Base-by-base conservation (phyloP, 176 grass and related monocot species). In the Paspalum notatum region DNA sequence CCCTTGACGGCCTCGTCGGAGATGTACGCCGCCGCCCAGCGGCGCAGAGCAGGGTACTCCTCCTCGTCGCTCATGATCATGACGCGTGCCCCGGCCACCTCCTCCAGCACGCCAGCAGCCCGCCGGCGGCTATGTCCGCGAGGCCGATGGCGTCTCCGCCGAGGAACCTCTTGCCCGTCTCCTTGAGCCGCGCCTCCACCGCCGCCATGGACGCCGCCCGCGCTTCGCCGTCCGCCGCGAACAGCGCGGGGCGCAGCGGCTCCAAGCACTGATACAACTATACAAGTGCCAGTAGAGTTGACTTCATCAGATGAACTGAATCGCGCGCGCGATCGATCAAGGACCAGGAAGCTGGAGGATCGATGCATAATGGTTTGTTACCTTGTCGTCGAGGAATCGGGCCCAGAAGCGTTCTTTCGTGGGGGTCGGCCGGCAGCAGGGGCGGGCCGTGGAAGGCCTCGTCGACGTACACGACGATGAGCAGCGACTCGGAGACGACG, bases 401-500 rank as follows among this genome's bases (percentile, higher is more conserved):
- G 72, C 26, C 86, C 86, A 92, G 73, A 92, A 89, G 2, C 86
- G 83, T 83, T 0, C 83, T 12, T 0, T 60, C 82, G 6, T 86
- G 65, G 0, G 86, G 86, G n/a, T 92, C 79, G 2, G 25, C 0
- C 0, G 86, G 83, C 0, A 86, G 54, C 4, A 92, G 12, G 0
- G 62, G 1, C 14, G 74, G 71, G 0, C 83, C 90, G 1, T 65
- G 22, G 22, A 86, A 89, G 42, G 62, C 20, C 71, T 89, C 83
- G 27, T 89, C 90, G 59, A 89, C 17, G 59, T 92, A 92, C 59
- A 89, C 80, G 20, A 92, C 71, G 37, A 88, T 67, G 58, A 84
- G 1, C 12, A 86, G 83, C 0, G 87, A 92, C 75, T 92, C 79
- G 24, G 26, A 71, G n/a, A 89, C 20, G n/a, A 89, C 20, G 21